Evolutionary conservation across 1,284 basidiomycete genomes (phyloP), one percentile per base, ranked within the genome.

Genomic region (Rhodotorula sp.): DNA sequence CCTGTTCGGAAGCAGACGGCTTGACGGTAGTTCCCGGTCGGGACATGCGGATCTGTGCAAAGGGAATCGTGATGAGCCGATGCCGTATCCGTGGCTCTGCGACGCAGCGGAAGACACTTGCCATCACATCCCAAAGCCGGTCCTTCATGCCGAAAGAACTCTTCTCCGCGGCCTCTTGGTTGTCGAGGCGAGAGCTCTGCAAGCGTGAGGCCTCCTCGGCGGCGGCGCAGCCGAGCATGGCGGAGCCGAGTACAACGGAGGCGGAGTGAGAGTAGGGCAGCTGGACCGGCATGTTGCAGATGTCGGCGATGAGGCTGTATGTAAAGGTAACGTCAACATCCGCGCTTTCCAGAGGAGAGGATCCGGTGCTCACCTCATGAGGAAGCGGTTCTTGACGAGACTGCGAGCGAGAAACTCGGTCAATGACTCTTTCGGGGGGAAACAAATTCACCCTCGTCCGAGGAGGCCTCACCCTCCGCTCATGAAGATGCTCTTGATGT

Each of bases 41-140:
- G 16, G 94, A 97, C 95, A 98, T 98, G 77, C 92, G 89, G 56
- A 90, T 87, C 91, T 92, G 77, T 16, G 65, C 12, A 23, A 23
- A 58, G 10, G 20, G 23, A 47, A 18, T 1, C 14, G 23, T 5
- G 1, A 12, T 18, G 18, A 47, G 62, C 71, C 57, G 75, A 58
- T 15, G 49, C 12, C 26, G 23, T n/a, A 29, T 26, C 15, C 6
- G 48, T 2, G 34, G 34, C n/a, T 34, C 5, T 14, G 16, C 8
- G 16, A 58, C 10, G 51, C 52, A 61, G 46, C 3, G 58, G 4
- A 34, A 59, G 14, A 5, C 18, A 80, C 86, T 64, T 68, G 89
- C 93, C 96, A 99, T 99, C 76, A 96, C 90, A 62, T 89, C 85
- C 96, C 96, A 99, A 73, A 98, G 84, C 74, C 84, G 84, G 75